A percentile compares a stretch with the other conserved stretches of the same genome.
phyloP scores from a whole-genome alignment of 1,284 basidiomycete genomes.

The Hemileia vastatrix region DNA sequence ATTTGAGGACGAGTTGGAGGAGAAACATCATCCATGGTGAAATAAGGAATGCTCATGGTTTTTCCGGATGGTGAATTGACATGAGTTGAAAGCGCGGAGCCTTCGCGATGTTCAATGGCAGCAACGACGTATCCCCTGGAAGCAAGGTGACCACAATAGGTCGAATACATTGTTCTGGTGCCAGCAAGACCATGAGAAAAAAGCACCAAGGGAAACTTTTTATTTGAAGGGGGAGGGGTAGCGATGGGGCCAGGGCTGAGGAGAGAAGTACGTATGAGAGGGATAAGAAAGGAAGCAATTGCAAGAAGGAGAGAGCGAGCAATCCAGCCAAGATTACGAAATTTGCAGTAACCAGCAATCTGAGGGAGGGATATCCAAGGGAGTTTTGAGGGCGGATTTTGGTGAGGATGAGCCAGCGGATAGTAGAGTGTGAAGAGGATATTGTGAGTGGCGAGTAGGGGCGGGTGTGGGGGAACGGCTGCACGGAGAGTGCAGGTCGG shows the following conservation, averaged over 20 bases:
- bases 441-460: too few relatives aligned
- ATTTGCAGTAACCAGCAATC: conserved; percentile 17
- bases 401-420: too few relatives aligned
- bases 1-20: conserved; percentile 3
- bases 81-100: conserved; percentile 1
- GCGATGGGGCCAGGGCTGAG: too few relatives aligned
- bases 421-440: too few relatives aligned
- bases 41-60: neutral
- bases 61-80: neutral
- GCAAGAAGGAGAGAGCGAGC: too few relatives aligned
- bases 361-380: conserved; percentile 19
- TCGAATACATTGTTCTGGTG: conserved; percentile 47
- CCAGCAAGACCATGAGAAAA: conserved; percentile 48
- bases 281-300: too few relatives aligned
- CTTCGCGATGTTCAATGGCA: conserved; percentile 48
- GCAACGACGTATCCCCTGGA: conserved; percentile 49
- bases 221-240: too few relatives aligned
- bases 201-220: conserved; percentile 46
- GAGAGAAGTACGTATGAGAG: too few relatives aligned
- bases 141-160: conserved; percentile 48
- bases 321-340: too few relatives aligned
- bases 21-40: conserved; percentile 10
- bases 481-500: too few relatives aligned
- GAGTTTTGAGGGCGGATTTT: too few relatives aligned
- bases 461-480: too few relatives aligned